These are phyloP conservation scores for Crithidia sp. DNA, from an alignment of 208 protist species.

Conservation along the genomic window DNA sequence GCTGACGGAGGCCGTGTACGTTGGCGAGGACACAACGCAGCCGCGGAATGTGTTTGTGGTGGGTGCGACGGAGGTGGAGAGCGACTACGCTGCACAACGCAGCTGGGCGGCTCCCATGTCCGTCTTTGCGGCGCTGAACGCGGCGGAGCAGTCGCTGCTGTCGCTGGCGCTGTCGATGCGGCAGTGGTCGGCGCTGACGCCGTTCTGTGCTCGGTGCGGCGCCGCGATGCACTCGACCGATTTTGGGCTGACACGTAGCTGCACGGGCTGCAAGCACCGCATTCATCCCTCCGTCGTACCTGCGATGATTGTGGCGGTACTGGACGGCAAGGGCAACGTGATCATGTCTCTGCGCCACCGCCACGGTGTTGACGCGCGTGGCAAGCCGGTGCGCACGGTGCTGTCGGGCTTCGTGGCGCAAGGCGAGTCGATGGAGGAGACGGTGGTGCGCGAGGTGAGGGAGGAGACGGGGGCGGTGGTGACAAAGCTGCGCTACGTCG, in stretches of 20 bases:
- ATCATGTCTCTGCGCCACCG: conserved; percentile 41
- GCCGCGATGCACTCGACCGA: conserved; percentile 22
- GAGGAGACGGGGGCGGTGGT: conserved; percentile 58
- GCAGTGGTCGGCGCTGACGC: conserved; percentile 34
- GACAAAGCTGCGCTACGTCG: conserved; percentile 51
- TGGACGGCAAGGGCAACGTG: conserved; percentile 55
- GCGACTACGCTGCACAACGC: conserved; percentile 7
- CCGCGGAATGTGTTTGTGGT: conserved; percentile 42
- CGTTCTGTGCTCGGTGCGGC: conserved; percentile 49
- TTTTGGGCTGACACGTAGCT: conserved; percentile 28
- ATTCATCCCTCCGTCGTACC: conserved; percentile 41
- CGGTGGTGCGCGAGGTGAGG: conserved; percentile 54
- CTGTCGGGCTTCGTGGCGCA: conserved; percentile 43
- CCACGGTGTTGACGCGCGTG: not conserved
- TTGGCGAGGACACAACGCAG: conserved; percentile 33
- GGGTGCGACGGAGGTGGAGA: conserved; percentile 13
- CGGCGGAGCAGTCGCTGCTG: conserved; percentile 34
- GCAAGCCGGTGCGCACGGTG: conserved; percentile 16
- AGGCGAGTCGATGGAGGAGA: conserved; percentile 63
- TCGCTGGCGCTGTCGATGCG: conserved; percentile 41
- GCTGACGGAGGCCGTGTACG: conserved; percentile 25
- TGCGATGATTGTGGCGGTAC: conserved; percentile 56
- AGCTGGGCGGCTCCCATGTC: conserved; percentile 17
- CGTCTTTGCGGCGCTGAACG: conserved; percentile 16
- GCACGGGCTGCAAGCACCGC: conserved; percentile 34